A percentile compares a stretch with the other conserved stretches of the same genome.
Evolutionary conservation across 129 eudicot genomes (phyloP).

Genomic region (Dittrichia graveolens): DNA sequence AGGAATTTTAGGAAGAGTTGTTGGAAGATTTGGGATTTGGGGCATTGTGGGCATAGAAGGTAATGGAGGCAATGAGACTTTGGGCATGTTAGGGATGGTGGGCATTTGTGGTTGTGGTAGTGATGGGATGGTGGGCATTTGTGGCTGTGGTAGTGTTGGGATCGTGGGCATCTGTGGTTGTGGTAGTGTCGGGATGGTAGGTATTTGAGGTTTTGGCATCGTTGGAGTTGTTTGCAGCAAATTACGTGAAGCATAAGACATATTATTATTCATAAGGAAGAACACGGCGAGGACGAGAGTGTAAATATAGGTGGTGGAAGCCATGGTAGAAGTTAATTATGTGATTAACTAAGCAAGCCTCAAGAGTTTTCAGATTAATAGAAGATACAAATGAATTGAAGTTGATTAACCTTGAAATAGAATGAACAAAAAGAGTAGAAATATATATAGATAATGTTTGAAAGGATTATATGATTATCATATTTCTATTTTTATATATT

Average conservation of each 20-base stretch:
- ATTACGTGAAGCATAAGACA: constrained; percentile 34
- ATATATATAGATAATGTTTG: too few species aligned
- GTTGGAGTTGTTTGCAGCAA: constrained; percentile 30
- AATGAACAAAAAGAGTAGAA: too few species aligned
- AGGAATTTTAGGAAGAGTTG: constrained; percentile 24
- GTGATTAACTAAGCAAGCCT: too few species aligned
- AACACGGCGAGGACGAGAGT: constrained; percentile 12
- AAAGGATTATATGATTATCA: too few species aligned
- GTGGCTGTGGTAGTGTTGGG: constrained; percentile 22
- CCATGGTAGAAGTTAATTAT: not conserved
- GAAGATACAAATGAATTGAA: too few species aligned
- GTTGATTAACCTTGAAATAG: too few species aligned
- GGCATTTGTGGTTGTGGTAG: constrained; percentile 18
- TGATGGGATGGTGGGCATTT: constrained; percentile 25
- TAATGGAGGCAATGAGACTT: constrained; percentile 18
- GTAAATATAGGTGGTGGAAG: constrained; percentile 25
- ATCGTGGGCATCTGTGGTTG: constrained; percentile 34
- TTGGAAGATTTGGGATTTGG: constrained; percentile 24
- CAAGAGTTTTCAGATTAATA: too few species aligned
- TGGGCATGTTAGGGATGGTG: constrained; percentile 18
- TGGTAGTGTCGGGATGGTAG: constrained; percentile 18
- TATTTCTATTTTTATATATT: too few species aligned
- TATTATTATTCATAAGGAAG: constrained; percentile 3
- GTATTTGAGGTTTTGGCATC: constrained; percentile 28
- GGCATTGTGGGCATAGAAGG: constrained; percentile 22